phyloP scores from a whole-genome alignment of 75 land plant genomes.

The Cryptomeria japonica region DNA sequence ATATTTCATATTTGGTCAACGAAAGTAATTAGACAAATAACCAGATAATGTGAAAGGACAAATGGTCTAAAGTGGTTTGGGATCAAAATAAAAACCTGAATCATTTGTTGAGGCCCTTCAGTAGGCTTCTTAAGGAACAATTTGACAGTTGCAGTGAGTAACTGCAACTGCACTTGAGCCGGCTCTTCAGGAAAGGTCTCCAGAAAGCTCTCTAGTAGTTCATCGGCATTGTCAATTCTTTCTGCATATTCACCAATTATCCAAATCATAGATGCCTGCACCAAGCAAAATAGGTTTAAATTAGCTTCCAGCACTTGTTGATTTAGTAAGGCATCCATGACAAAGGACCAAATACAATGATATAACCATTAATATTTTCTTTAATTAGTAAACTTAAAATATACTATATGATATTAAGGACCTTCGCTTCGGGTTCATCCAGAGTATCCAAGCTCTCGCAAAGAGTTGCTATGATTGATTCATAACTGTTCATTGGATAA shows the following conservation, averaged over 20 bases:
- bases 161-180: conserved; percentile 93
- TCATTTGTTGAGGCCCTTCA: conserved; percentile 99
- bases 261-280: conserved; percentile 99
- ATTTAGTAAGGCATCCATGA: background rate
- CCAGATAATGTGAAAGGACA: background rate
- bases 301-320: conserved; percentile 1
- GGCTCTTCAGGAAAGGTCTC: conserved; percentile 99
- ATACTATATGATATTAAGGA: conserved; percentile 14
- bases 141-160: conserved; percentile 97
- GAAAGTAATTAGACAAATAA: background rate
- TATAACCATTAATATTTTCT: background rate
- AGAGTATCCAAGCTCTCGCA: conserved; percentile 98
- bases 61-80: background rate
- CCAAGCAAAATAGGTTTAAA: background rate
- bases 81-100: conserved; percentile 62
- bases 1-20: background rate
- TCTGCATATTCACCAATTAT: conserved; percentile 99
- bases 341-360: background rate
- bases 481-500: conserved; percentile 59
- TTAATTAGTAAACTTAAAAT: background rate
- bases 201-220: conserved; percentile 94
- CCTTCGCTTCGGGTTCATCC: conserved; percentile 99
- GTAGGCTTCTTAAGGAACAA: conserved; percentile 98
- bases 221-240: conserved; percentile 99
- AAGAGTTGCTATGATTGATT: conserved; percentile 98